A percentile compares a stretch with the other conserved stretches of the same genome.
These are phyloP conservation scores for Erodium moschatum DNA, from an alignment of 441 rosid genomes.

Conservation along the genomic window DNA sequence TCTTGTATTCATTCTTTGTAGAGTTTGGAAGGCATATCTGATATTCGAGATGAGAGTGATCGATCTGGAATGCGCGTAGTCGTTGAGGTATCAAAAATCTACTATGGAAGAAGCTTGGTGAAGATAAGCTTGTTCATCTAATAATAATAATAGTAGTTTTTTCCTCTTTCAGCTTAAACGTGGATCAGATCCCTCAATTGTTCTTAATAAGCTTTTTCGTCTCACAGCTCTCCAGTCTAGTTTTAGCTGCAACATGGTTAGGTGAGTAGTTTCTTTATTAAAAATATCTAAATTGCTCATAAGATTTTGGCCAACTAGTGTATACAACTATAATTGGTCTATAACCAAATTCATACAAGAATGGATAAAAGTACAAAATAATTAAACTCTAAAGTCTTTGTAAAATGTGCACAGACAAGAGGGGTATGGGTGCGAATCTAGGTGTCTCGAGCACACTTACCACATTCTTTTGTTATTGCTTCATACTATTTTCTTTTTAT, in stretches of 20 bases:
- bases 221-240: slow-evolving; percentile 89
- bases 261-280: slow-evolving; percentile 44
- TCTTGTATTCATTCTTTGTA: slow-evolving; percentile 22
- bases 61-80: slow-evolving; percentile 92
- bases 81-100: slow-evolving; percentile 52
- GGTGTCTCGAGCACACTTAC: not conserved
- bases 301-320: too few relatives aligned
- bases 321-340: too few relatives aligned
- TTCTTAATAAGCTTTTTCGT: slow-evolving; percentile 77
- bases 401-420: not conserved
- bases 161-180: slow-evolving; percentile 56
- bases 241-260: slow-evolving; percentile 95
- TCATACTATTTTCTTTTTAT: not conserved
- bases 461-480: not conserved
- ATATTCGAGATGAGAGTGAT: slow-evolving; percentile 96
- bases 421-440: too few relatives aligned
- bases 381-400: not conserved
- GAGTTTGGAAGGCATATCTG: slow-evolving; percentile 87
- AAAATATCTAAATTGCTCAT: not conserved
- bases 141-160: not conserved
- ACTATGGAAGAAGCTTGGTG: not conserved
- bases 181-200: slow-evolving; percentile 68
- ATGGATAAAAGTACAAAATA: too few relatives aligned
- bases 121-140: not conserved
- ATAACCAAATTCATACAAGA: too few relatives aligned